Evolutionary conservation across 371 early-diverging fungal species (phyloP), one percentile per base, ranked within the genome.

Genomic region (Haplosporangium sp.): DNA sequence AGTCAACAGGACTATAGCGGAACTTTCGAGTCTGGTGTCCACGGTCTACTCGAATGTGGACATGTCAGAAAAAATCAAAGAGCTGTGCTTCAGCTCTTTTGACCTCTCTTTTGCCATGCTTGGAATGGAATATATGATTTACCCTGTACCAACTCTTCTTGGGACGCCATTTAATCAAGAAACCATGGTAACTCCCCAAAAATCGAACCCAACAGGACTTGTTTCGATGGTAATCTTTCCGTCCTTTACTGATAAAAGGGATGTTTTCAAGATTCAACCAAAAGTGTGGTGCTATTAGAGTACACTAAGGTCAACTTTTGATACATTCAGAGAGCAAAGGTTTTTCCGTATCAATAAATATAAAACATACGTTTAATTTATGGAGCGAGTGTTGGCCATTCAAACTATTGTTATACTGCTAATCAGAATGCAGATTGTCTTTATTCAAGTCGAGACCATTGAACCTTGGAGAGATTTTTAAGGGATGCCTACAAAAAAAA

Each of bases 61-160:
- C 50, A 65, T 52, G 59, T 55, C 61, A 27, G 27, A 0, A 44
- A 76, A 62, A 63, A 57, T 70, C 67, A 42, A 9, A 0, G 70
- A 42, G 5, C 65, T 76, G 34, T 76, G 71, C 37, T 1, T 20
- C 47, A 34, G 35, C 2, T 56, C 71, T 17, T 76, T 71, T 64
- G 76, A 76, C n/a, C 71, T 76, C 48, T 52, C 71, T n/a, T 59
- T 63, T 61, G 76, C 57, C 6, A 70, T 76, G 76, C 40, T 60
- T 59, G 71, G 71, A 15, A 67, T 76, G 71, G 68, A 67, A 40
- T 67, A 63, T 37, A 27, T 19, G 3, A 59, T 76, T n/a, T 64
- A 63, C 58, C 71, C 67, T 17, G 55, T 40, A 34, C 8, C 10
- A 2, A 58, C 40, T 35, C 60, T 17, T 48, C 48, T 70, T 63